Conservation (phyloP, 805 yeast genomes). For the Schizosaccharomyces osmophilus region DNA sequence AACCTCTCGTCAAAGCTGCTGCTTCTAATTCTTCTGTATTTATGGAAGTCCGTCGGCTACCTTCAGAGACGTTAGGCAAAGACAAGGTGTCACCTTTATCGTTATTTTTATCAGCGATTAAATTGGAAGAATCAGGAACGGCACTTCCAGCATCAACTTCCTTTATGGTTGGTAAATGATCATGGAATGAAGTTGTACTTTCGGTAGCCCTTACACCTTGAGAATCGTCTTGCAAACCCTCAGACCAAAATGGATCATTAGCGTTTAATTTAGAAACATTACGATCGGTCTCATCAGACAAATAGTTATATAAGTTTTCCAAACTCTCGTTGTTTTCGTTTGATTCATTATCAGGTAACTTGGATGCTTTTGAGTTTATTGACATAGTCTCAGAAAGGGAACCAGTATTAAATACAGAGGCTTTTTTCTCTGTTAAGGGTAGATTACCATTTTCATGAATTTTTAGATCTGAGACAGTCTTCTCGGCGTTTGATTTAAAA, state of each 20-base stretch:
- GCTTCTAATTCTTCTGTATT: not conserved
- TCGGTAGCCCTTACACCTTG: not conserved
- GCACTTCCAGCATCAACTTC: too few relatives aligned
- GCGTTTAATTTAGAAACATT: not conserved
- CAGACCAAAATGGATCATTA: not conserved
- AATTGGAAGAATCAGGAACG: too few relatives aligned
- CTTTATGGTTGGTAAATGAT: too few relatives aligned
- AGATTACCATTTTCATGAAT: not conserved
- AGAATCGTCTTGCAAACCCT: not conserved
- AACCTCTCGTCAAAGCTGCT: not conserved
- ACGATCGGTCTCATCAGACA: not conserved
- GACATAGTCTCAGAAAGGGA: too few relatives aligned
- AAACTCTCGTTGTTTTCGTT: not conserved
- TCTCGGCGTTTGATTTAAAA: not conserved
- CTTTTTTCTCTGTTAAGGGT: too few relatives aligned
- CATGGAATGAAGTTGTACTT: not conserved
- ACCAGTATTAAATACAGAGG: too few relatives aligned
- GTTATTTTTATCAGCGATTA: too few relatives aligned
- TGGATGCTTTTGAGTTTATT: too few relatives aligned
- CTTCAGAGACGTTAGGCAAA: too few relatives aligned
- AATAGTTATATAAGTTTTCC: not conserved
- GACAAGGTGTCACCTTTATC: too few relatives aligned
- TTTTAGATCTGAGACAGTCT: not conserved
- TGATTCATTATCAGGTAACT: not conserved
- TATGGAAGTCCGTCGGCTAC: not conserved